Conservation (phyloP, 1,139 yeast species). For the Candida smagusa region DNA sequence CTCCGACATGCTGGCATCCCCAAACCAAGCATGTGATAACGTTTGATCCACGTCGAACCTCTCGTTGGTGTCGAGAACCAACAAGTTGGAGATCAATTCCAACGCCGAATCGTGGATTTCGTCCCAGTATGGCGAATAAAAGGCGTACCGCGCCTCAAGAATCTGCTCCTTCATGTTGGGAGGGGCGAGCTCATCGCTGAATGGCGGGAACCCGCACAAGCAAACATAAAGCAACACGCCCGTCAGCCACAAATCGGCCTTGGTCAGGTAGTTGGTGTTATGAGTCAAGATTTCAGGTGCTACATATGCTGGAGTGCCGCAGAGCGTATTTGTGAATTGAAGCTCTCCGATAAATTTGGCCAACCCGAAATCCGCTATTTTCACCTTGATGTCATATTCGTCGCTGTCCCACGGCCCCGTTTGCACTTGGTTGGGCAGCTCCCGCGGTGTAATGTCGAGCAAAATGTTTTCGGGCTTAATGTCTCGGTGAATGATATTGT, state of each 20-base stretch:
- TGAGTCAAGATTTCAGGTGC: constrained; percentile 69
- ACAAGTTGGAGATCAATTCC: constrained; percentile 59
- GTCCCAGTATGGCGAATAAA: constrained; percentile 81
- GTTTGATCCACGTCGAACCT: constrained; percentile 54
- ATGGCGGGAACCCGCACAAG: constrained; percentile 82
- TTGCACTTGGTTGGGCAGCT: constrained; percentile 47
- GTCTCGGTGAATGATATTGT: constrained; percentile 82
- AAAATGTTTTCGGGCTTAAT: constrained; percentile 89
- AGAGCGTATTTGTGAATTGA: constrained; percentile 25
- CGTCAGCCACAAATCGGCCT: constrained; percentile 78
- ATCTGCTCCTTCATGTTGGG: constrained; percentile 78
- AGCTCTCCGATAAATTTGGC: constrained; percentile 28
- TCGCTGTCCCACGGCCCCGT: constrained; percentile 68
- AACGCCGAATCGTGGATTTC: constrained; percentile 59
- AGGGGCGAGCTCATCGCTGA: constrained; percentile 77
- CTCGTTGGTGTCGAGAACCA: constrained; percentile 55
- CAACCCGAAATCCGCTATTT: constrained; percentile 65
- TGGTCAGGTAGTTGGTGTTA: constrained; percentile 60
- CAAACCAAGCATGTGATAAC: constrained; percentile 59
- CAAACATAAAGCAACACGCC: constrained; percentile 77
- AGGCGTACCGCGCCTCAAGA: constrained; percentile 61
- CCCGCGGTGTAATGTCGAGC: constrained; percentile 58
- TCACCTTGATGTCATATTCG: constrained; percentile 62
- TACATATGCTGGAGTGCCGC: constrained; percentile 41
- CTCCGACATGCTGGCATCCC: not conserved